A percentile compares a stretch with the other conserved stretches of the same genome.
phyloP scores from a whole-genome alignment of 371 early-diverging fungal species.

The Syncephalastrum racemosum region DNA sequence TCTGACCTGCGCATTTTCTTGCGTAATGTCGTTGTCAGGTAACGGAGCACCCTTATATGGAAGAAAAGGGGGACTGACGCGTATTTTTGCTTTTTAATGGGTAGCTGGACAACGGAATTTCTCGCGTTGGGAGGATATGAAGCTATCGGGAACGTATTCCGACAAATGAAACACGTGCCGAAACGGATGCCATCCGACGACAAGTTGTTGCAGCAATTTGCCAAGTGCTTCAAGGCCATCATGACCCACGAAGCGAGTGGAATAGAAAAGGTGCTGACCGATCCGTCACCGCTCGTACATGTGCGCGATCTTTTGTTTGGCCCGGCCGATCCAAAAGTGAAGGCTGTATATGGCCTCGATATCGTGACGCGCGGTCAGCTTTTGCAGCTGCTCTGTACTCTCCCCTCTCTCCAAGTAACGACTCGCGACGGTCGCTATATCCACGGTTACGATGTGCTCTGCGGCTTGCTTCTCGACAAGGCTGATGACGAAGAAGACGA shows the following conservation, averaged over 20 bases:
- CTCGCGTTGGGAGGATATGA: constrained; percentile 45
- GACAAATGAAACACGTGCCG: constrained; percentile 41
- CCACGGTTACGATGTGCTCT: constrained; percentile 52
- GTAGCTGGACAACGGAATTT: constrained; percentile 52
- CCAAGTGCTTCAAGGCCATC: constrained; percentile 47
- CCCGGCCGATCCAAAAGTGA: constrained; percentile 37
- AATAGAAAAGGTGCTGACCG: constrained; percentile 35
- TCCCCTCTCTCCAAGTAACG: constrained; percentile 42
- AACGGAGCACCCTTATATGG: background rate
- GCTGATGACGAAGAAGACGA: constrained; percentile 27
- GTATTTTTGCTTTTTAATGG: constrained; percentile 4
- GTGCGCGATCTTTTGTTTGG: constrained; percentile 51
- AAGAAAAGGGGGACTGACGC: background rate
- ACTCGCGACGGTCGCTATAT: constrained; percentile 25
- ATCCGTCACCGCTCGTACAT: constrained; percentile 35
- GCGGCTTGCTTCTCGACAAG: constrained; percentile 35
- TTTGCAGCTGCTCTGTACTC: constrained; percentile 40
- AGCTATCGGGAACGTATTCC: constrained; percentile 35
- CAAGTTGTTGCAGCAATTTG: constrained; percentile 38
- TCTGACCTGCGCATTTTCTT: constrained; percentile 42
- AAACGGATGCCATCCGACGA: constrained; percentile 41
- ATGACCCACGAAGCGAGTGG: constrained; percentile 50
- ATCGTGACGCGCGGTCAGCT: constrained; percentile 38
- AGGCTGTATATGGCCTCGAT: constrained; percentile 39
- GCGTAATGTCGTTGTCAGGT: constrained; percentile 43